Evolutionary conservation across 2,329 filamentous ascomycete species (phyloP).

Genomic region (Aspergillus sp.): DNA sequence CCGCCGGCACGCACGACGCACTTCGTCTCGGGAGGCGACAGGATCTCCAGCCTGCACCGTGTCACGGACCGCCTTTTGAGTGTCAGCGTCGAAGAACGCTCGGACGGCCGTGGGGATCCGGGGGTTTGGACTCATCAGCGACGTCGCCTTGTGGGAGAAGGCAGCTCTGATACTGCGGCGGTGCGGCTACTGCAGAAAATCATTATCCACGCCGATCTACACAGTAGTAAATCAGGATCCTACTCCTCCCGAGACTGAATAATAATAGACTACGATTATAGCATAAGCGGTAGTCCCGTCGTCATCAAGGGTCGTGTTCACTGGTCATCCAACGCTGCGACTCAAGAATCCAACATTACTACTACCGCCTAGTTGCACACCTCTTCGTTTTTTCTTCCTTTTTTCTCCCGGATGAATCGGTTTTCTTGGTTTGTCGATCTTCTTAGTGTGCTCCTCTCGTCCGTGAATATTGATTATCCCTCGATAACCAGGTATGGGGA

Average conservation of each 20-base stretch:
- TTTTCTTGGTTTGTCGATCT: constrained; percentile 13
- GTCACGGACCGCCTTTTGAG: constrained; percentile 26
- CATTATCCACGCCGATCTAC: too few species aligned
- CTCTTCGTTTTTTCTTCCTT: not conserved
- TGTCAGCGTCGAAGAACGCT: constrained; percentile 20
- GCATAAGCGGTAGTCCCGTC: not conserved
- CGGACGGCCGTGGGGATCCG: constrained; percentile 11
- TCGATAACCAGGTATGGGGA: not conserved
- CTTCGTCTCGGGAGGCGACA: constrained; percentile 22
- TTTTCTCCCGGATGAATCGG: not conserved
- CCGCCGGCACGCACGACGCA: not conserved
- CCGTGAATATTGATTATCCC: not conserved
- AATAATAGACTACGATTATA: not conserved
- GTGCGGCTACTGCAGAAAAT: too few species aligned
- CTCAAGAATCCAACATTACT: not conserved
- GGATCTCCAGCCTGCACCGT: constrained; percentile 20
- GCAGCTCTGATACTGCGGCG: not conserved
- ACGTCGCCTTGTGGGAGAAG: not conserved
- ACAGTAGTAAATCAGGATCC: not conserved
- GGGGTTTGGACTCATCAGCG: not conserved
- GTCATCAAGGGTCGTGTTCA: not conserved
- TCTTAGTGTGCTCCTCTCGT: not conserved
- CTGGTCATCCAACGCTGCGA: not conserved
- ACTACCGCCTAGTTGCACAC: not conserved
- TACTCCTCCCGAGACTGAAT: not conserved